Percentiles rank a stretch among this genome's conserved stretches.
phyloP scores from a whole-genome alignment of 2,329 filamentous ascomycete species.

The Penicillium sp. region DNA sequence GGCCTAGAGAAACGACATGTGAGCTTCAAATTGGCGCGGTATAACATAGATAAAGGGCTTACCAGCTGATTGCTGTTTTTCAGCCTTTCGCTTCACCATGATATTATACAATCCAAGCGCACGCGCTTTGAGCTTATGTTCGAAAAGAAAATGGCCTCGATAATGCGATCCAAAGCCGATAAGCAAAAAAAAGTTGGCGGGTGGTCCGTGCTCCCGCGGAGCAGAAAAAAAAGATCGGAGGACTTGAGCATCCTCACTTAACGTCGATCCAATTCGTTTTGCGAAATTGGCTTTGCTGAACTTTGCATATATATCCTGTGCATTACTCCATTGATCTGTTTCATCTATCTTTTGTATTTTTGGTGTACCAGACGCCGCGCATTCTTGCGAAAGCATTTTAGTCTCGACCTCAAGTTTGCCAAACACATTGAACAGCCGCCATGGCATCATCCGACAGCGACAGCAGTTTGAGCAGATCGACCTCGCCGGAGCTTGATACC shows the following conservation, averaged over 20 bases:
- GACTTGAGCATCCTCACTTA: constrained; percentile 13
- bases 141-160: constrained; percentile 9
- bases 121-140: background rate
- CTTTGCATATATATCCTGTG: background rate
- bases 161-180: constrained; percentile 22
- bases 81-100: constrained; percentile 39
- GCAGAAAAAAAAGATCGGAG: constrained; percentile 37
- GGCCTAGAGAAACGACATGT: constrained; percentile 21
- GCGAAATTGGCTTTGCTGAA: background rate
- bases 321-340: background rate
- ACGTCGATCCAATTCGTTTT: constrained; percentile 9
- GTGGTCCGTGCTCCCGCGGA: constrained; percentile 43
- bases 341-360: background rate
- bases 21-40: constrained; percentile 11
- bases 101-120: background rate
- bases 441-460: constrained; percentile 27
- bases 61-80: constrained; percentile 38
- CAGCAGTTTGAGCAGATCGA: constrained; percentile 29
- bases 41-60: constrained; percentile 1
- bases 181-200: constrained; percentile 29
- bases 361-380: background rate
- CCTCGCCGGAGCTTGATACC: constrained; percentile 24
- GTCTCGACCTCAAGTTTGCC: background rate
- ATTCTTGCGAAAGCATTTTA: background rate
- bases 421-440: constrained; percentile 7